Base-by-base conservation (phyloP, 208 protist genomes). In the Endotrypanum monterogeii region DNA sequence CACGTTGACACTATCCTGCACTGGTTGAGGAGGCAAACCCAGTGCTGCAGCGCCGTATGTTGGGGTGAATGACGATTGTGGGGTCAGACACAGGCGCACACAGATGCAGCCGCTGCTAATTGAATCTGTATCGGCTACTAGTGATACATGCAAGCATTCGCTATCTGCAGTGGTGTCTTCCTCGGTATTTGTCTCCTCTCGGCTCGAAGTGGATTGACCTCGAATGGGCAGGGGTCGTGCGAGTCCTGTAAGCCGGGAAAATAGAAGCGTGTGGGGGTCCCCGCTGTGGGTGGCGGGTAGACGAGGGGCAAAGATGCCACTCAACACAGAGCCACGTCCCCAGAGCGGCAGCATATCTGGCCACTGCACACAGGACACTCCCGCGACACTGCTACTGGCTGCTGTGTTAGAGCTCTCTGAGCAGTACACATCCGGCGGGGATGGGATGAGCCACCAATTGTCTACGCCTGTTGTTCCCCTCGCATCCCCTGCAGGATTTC, bases 91-190 rank as follows among this genome's bases (percentile, higher is more conserved):
- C 16, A 80, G 70, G 4, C 76, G 76, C 39, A 80, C 67, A 14
- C 62, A 32, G 44, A 80, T 71, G 51, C 76, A 80, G 51, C 70
- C 37, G 32, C 54, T 74, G 71, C 77, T 78, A 12, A 87, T 50
- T 23, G 73, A 78, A 39, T 83, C 80, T 12, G 79, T 82, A 39
- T 80, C 76, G 1, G 79, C 83, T 25, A 87, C 16, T 18, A 83
- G 51, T 2, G 65, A 77, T 1, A 78, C 46, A 20, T 84, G 69
- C 20, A 76, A 20, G 44, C 52, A 30, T 39, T 54, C 56, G 46
- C 20, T 62, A 32, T 32, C 57, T 41, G 57, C 57, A 32, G 5
- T 39, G 57, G 57, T 44, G 57, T 41, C 57, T 25, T 62, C 57
- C 57, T 41, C 57, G 37, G 28, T 35, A 20, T 52, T 50, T 30